Base-by-base conservation (phyloP, 176 grass and related monocot species). In the Aegilops longissima region DNA sequence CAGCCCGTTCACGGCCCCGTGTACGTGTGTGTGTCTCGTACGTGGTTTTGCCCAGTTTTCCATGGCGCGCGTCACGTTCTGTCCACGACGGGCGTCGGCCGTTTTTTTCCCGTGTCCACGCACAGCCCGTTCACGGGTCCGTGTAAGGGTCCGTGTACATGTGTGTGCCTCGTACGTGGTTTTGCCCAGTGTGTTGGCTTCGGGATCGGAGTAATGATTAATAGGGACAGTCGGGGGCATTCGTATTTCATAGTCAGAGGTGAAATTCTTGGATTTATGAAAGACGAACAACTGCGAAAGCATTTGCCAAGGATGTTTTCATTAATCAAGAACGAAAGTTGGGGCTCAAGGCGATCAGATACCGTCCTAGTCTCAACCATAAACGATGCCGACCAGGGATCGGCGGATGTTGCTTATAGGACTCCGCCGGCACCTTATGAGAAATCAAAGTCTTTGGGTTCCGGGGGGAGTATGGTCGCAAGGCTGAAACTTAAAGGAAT, bases 221-320 rank as follows among this genome's bases (percentile, higher is more conserved):
- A 56, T 90, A 90, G 85, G 91, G 91, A 93, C 65, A 88, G 85
- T 90, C 82, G 85, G 82, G 91, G 91, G 85, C 88, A 93, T 93
- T 93, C 82, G 73, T 90, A 88, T 93, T 93, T 73, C 70, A 73
- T 47, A 73, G 39, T 73, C 39, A 47, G 86, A 93, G 85, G 92
- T 93, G 89, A 91, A 88, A 93, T 88, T 94, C 92, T 94, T 94
- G 89, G 89, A 93, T 93, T 94, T 94, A 94, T 94, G 89, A 94
- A 91, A 91, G 92, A 87, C 62, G 75, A 94, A 94, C 86, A 82
- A 94, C 84, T 92, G 65, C 84, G 79, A 93, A 93, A 93, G 88
- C 88, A 90, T 93, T 90, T 93, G 88, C 88, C 84, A 93, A 93
- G 85, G 91, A 93, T 93, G 81, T 93, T 93, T 93, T 93, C 85